These are phyloP conservation scores for Quercus alba DNA, from an alignment of 306 rosid genomes.

Conservation along the genomic window DNA sequence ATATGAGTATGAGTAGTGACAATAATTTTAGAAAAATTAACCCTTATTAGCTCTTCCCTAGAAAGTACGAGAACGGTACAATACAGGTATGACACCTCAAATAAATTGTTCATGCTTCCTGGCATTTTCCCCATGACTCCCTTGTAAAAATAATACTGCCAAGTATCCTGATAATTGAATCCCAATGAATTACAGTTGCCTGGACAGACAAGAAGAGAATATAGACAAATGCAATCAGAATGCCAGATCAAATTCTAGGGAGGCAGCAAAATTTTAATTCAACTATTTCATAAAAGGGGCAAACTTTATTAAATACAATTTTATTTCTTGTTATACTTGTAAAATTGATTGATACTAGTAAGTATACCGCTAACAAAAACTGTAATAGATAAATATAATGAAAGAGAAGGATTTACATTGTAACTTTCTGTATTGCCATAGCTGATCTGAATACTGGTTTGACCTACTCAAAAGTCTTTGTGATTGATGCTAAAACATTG, in stretches of 20 bases:
- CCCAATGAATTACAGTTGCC: background rate
- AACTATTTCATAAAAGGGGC: background rate
- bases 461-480: background rate
- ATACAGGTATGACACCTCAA: too few relatives aligned
- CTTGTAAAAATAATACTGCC: too few relatives aligned
- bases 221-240: background rate
- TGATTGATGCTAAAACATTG: background rate
- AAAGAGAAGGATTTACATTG: background rate
- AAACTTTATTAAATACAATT: background rate
- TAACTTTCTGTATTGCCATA: background rate
- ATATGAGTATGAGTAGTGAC: too few relatives aligned
- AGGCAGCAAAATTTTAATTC: background rate
- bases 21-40: too few relatives aligned
- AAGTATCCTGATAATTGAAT: background rate
- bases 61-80: too few relatives aligned
- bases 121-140: background rate
- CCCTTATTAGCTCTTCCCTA: too few relatives aligned
- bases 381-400: background rate
- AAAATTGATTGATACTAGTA: too few relatives aligned
- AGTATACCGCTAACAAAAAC: background rate
- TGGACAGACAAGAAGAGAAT: background rate
- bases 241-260: background rate
- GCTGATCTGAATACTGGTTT: background rate
- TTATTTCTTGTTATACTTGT: background rate
- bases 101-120: too few relatives aligned